Percentiles rank a stretch among this genome's conserved stretches.
These are phyloP conservation scores for Vicia villosa DNA, from an alignment of 306 rosid genomes.

Conservation along the genomic window DNA sequence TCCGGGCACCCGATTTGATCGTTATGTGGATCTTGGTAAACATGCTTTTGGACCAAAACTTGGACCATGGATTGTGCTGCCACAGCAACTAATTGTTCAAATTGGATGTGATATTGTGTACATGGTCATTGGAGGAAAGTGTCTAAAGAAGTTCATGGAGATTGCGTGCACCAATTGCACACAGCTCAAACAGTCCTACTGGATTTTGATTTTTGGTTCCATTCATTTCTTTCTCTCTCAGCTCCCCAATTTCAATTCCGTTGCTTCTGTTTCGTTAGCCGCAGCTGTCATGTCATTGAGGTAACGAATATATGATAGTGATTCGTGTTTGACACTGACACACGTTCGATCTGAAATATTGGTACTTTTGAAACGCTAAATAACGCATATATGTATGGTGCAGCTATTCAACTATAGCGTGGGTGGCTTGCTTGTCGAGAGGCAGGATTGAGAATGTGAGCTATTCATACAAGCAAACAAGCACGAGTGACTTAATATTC, in stretches of 20 bases:
- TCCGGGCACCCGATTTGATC: conserved; percentile 79
- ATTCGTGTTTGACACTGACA: not conserved
- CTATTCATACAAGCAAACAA: conserved; percentile 71
- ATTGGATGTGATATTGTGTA: conserved; percentile 94
- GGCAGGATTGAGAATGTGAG: conserved; percentile 71
- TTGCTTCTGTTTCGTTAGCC: conserved; percentile 88
- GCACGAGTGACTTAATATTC: conserved; percentile 57
- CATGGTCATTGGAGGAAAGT: conserved; percentile 92
- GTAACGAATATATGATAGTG: conserved; percentile 3
- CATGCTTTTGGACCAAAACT: conserved; percentile 83
- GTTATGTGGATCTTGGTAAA: conserved; percentile 84
- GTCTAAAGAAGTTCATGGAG: conserved; percentile 84
- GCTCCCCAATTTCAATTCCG: conserved; percentile 94
- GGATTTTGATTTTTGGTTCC: conserved; percentile 85
- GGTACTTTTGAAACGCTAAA: not conserved
- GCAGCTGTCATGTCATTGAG: conserved; percentile 93
- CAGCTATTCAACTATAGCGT: conserved; percentile 90
- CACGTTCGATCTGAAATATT: not conserved
- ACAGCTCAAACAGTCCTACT: conserved; percentile 71
- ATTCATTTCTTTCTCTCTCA: conserved; percentile 89
- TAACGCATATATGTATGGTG: not conserved
- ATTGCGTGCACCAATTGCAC: conserved; percentile 80
- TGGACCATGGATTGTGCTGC: conserved; percentile 93
- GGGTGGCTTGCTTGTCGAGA: conserved; percentile 76
- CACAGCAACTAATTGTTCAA: conserved; percentile 86